Evolutionary conservation across 257 asterid genomes (phyloP).

Genomic region (Salvia splendens): DNA sequence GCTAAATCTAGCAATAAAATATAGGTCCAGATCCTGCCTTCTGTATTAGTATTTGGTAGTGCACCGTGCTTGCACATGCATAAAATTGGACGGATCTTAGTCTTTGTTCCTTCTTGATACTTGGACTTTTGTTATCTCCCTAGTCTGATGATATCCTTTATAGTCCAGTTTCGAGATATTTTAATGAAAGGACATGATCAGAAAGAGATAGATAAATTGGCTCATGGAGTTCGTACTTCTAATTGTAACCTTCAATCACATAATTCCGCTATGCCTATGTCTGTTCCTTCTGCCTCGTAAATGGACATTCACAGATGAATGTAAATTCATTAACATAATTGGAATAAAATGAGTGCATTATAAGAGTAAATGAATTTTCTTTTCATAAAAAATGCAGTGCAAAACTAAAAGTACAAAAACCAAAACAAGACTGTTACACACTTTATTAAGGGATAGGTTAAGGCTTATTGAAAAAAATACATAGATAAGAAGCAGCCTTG

Average conservation of each 20-base stretch:
- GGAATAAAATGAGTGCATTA: neutral
- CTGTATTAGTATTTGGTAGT: neutral
- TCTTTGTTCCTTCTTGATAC: neutral
- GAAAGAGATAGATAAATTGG: neutral
- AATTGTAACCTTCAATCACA: conserved; percentile 7
- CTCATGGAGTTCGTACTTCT: conserved; percentile 8
- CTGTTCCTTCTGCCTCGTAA: neutral
- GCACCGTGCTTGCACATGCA: conserved; percentile 8
- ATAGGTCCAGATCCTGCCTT: neutral
- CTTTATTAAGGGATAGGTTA: neutral
- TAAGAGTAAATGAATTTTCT: neutral
- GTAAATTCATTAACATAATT: conserved; percentile 1
- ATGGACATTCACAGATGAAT: conserved; percentile 14
- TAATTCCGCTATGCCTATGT: neutral
- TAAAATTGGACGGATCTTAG: conserved; percentile 4
- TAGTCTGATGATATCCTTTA: neutral
- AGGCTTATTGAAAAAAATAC: conserved; percentile 8
- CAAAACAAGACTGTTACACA: conserved; percentile 11
- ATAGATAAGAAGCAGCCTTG: conserved; percentile 7
- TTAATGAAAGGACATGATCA: neutral
- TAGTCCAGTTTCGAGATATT: conserved; percentile 9
- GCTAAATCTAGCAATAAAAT: conserved; percentile 20
- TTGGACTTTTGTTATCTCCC: conserved; percentile 6
- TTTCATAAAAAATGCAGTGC: neutral
- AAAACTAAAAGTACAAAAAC: conserved; percentile 1